Conservation (phyloP, 2,329 filamentous ascomycete genomes). For the Penicillium hordei region DNA sequence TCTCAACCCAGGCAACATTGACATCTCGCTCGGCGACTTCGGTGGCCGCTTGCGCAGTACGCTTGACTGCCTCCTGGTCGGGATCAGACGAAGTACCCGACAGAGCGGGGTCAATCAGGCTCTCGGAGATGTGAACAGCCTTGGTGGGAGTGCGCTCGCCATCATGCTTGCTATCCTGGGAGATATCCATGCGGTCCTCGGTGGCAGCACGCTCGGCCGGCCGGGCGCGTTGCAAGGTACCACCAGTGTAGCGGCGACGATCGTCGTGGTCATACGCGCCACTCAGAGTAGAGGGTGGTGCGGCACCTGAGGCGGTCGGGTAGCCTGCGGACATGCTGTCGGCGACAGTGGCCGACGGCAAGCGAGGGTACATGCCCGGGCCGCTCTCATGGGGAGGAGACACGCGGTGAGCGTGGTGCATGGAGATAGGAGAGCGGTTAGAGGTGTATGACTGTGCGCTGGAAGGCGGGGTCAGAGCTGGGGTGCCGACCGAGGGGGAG, state of each 20-base stretch:
- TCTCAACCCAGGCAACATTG: conserved; percentile 62
- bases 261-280: conserved; percentile 61
- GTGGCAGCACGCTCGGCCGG: conserved; percentile 39
- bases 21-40: conserved; percentile 43
- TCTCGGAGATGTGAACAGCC: conserved; percentile 33
- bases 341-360: conserved; percentile 60
- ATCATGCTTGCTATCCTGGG: conserved; percentile 33
- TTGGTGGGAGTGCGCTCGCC: conserved; percentile 38
- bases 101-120: conserved; percentile 46
- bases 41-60: conserved; percentile 40
- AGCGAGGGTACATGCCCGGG: conserved; percentile 61
- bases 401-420: conserved; percentile 52
- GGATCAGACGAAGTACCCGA: conserved; percentile 32
- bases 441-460: conserved; percentile 64
- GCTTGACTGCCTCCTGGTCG: conserved; percentile 33
- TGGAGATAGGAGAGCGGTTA: conserved; percentile 59
- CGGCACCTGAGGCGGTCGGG: conserved; percentile 53
- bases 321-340: conserved; percentile 55
- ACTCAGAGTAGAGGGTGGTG: conserved; percentile 60
- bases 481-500: conserved; percentile 55
- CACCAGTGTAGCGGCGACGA: conserved; percentile 61
- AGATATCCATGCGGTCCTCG: conserved; percentile 40
- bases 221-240: conserved; percentile 57
- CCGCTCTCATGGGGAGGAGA: conserved; percentile 51
- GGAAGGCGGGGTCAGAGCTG: conserved; percentile 62